Percentiles rank a stretch among this genome's conserved stretches.
These are phyloP conservation scores for Angophora floribunda DNA, from an alignment of 345 rosid genomes.

Conservation along the genomic window DNA sequence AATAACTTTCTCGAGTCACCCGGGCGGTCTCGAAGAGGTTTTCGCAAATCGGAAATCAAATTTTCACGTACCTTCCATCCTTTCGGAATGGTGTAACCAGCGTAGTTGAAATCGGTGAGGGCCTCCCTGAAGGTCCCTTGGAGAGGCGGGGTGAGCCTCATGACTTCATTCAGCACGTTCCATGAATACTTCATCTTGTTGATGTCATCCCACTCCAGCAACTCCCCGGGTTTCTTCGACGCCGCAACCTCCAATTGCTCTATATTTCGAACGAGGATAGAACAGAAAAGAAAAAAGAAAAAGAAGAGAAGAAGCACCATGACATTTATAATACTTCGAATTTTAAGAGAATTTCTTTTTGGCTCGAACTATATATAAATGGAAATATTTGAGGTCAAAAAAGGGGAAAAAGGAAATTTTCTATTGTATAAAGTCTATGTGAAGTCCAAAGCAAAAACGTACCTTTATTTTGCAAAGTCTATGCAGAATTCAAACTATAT, in stretches of 20 bases:
- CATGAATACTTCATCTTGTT: slow-evolving; percentile 45
- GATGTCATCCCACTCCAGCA: slow-evolving; percentile 34
- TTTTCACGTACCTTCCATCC: slow-evolving; percentile 34
- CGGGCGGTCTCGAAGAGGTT: not conserved
- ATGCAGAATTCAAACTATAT: not conserved
- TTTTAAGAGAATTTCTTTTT: not conserved
- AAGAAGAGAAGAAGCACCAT: not conserved
- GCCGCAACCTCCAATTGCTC: slow-evolving; percentile 28
- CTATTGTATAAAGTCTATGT: too few relatives aligned
- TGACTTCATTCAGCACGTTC: slow-evolving; percentile 34
- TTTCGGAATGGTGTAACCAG: slow-evolving; percentile 43
- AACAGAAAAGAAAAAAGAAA: too few relatives aligned
- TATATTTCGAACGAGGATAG: not conserved
- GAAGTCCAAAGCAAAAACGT: too few relatives aligned
- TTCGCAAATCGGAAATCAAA: not conserved
- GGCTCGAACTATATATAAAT: not conserved
- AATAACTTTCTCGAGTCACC: too few relatives aligned
- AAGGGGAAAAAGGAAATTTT: not conserved
- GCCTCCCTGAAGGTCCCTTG: slow-evolving; percentile 51
- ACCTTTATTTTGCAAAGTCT: not conserved
- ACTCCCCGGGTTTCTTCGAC: slow-evolving; percentile 14
- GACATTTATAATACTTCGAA: not conserved
- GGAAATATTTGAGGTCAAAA: not conserved
- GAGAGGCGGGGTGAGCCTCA: slow-evolving; percentile 42
- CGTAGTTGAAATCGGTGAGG: slow-evolving; percentile 29